These are phyloP conservation scores for Lycium ferocissimum DNA, from an alignment of 257 asterid species.

Conservation along the genomic window DNA sequence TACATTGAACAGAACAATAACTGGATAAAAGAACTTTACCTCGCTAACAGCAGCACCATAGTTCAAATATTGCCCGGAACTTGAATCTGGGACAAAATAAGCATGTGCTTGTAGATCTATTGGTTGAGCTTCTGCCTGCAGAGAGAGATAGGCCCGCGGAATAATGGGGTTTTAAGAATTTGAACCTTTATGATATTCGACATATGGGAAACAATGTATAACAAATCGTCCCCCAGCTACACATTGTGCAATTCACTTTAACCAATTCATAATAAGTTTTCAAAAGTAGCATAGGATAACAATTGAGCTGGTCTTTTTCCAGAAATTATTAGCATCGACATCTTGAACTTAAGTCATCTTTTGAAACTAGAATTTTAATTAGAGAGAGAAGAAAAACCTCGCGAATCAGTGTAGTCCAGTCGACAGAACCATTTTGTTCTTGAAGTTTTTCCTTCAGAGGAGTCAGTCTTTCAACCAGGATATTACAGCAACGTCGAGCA, in stretches of 20 bases:
- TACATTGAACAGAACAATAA: neutral
- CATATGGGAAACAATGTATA: neutral
- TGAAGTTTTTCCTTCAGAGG: slow-evolving; percentile 55
- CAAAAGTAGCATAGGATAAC: neutral
- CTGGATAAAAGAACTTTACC: slow-evolving; percentile 43
- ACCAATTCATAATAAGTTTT: neutral
- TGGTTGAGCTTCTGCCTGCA: slow-evolving; percentile 56
- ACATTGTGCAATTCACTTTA: neutral
- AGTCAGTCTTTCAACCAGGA: slow-evolving; percentile 60
- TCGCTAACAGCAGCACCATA: slow-evolving; percentile 79
- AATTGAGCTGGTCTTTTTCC: neutral
- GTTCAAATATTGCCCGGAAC: slow-evolving; percentile 52
- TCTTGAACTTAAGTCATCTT: neutral
- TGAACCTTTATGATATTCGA: neutral
- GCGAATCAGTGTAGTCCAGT: slow-evolving; percentile 62
- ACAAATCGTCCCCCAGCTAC: neutral
- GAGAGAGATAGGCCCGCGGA: neutral
- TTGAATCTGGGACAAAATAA: slow-evolving; percentile 52
- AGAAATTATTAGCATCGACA: too few relatives aligned
- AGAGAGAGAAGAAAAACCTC: slow-evolving; percentile 47
- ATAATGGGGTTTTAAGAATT: neutral
- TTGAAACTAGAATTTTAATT: slow-evolving; percentile 3
- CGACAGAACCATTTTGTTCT: slow-evolving; percentile 56
- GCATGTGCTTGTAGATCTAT: slow-evolving; percentile 58
- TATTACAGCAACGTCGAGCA: slow-evolving; percentile 63